Percentiles rank a stretch among this genome's conserved stretches.
phyloP scores from a whole-genome alignment of 306 rosid genomes.

The Ziziphus jujuba region DNA sequence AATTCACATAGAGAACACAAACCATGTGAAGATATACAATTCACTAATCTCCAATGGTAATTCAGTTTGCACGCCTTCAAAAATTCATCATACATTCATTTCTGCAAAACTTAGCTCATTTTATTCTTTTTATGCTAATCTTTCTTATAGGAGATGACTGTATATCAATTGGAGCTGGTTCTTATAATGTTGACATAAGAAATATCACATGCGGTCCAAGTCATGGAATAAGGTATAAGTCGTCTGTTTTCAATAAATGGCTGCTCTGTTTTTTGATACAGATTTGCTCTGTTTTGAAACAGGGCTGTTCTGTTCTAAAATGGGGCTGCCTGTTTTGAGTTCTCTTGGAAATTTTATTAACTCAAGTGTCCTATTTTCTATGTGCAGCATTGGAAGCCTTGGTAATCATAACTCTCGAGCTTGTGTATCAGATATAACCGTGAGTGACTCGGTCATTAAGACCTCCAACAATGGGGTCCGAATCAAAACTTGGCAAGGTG shows the following conservation, averaged over 20 bases:
- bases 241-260: slow-evolving; percentile 1
- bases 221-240: slow-evolving; percentile 62
- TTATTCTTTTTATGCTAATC: not conserved
- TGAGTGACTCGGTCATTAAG: slow-evolving; percentile 50
- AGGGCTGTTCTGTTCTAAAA: slow-evolving; percentile 1
- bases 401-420: slow-evolving; percentile 87
- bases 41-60: slow-evolving; percentile 46
- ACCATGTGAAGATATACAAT: slow-evolving; percentile 36
- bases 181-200: slow-evolving; percentile 46
- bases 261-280: slow-evolving; percentile 9
- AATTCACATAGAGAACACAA: slow-evolving; percentile 53
- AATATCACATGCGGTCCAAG: slow-evolving; percentile 58
- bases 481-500: slow-evolving; percentile 99
- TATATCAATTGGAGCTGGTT: slow-evolving; percentile 55
- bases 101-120: not conserved
- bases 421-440: slow-evolving; percentile 87
- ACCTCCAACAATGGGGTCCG: slow-evolving; percentile 90
- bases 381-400: slow-evolving; percentile 89
- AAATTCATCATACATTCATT: not conserved
- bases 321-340: not conserved
- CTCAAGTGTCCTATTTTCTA: not conserved
- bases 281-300: slow-evolving; percentile 12
- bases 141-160: slow-evolving; percentile 58
- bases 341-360: not conserved
- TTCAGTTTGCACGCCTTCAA: not conserved